Evolutionary conservation across 345 rosid genomes (phyloP), one percentile per base, ranked within the genome.

Genomic region (Populus nigra): DNA sequence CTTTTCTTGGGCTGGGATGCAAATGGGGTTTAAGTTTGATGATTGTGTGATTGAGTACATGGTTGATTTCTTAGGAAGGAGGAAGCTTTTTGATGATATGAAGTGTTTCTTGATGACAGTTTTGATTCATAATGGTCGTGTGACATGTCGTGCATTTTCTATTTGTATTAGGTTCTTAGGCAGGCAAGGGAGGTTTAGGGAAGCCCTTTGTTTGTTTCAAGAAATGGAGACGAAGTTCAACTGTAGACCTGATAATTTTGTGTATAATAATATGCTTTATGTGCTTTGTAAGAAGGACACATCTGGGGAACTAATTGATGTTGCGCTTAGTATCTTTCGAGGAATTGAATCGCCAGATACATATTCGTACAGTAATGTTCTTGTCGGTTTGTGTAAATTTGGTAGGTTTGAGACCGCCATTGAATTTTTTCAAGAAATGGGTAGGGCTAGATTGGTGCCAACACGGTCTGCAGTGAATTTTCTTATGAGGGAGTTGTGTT

Each of bases 11-110:
- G 86, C 86, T 43, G 86, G 86, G 39, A 53, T 65, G 62, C 84
- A 71, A 43, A 70, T 78, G 84, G 79, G 82, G 47, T 84, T 84
- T 43, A 79, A 68, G 72, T 80, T 84, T 67, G 82, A 80, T 59
- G 86, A 84, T 36, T 77, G 53, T 71, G 74, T 80, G 45, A 55
- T 80, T 68, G 86, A 84, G 22, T 80, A 80, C 71, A 72, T 78
- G 71, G 84, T 73, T 68, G 86, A 84, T 80, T 84, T 84, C 74
- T 65, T 84, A 45, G 76, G 86, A 1, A 84, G 84, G 76, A 84
- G 87, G 78, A 84, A 81, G 81, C 87, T 84, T 29, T 84, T 84
- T 70, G 84, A 84, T 61, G 87, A 84, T 71, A 78, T 84, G 73
- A 81, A 81, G 72, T 72, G 76, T 57, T 39, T 84, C 22, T 76